Base-by-base conservation (phyloP, 2,329 filamentous ascomycete species). In the Claviceps sp. region DNA sequence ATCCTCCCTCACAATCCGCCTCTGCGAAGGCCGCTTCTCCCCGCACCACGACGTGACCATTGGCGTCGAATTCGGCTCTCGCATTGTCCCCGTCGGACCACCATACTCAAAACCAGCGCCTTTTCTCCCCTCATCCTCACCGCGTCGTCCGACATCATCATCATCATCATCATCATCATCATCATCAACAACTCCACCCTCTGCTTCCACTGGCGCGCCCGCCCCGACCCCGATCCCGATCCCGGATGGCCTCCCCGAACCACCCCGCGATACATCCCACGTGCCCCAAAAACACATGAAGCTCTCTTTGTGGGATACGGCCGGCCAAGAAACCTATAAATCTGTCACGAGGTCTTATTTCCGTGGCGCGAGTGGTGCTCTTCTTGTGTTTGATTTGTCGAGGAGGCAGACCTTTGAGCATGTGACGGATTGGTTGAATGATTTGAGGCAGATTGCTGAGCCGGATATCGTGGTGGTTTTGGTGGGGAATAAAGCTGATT, bases 241-340 rank as follows among this genome's bases (percentile, higher is more conserved):
- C 1, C 17, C 26, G 26, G 61, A 63, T 39, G 77, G 78, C 45
- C 71, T 80, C 4, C 78, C 78, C 17, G 71, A 76, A 14, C 77
- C 79, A n/a, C 76, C 69, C 11, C 67, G 69, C 38, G 64, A 68
- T 55, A 62, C 64, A 22, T 63, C 62, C 57, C 58, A 61, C 53
- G 58, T 61, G 14, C 70, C 69, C 34, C 80, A 84, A 66, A 83
- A 81, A 62, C 85, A 91, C 71, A 95, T 95, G 89, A 95, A 95
- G 70, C 78, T 95, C 5, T 88, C 83, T 45, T 75, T 97, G 11
- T 97, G 91, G 91, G 91, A 96, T 65, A 97, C 91, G 1, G 91
- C 91, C 16, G 91, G 91, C 26, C 91, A 97, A 68, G 91, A 97
- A 72, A 95, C 89, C 13, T 97, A 97, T 75, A 96, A 96, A 68